A percentile compares a stretch with the other conserved stretches of the same genome.
Evolutionary conservation across 495 filamentous ascomycete species (phyloP).

Genomic region (Cercophora samala): DNA sequence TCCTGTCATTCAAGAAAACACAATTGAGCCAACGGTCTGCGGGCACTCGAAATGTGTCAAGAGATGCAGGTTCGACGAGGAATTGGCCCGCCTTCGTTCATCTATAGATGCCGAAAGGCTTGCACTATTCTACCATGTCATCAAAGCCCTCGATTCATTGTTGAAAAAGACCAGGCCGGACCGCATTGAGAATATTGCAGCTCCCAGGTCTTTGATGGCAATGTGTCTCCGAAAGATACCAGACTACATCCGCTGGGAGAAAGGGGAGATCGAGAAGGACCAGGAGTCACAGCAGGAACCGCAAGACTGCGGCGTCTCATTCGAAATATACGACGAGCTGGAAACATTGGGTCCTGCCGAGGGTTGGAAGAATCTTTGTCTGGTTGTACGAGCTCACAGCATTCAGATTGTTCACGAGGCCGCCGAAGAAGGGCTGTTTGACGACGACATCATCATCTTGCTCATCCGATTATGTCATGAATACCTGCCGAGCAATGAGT

Average conservation of each 20-base stretch:
- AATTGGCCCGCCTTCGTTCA: conserved; percentile 18
- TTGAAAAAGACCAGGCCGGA: conserved; percentile 41
- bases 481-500: conserved; percentile 39
- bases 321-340: conserved; percentile 62
- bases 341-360: conserved; percentile 55
- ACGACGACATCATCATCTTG: conserved; percentile 36
- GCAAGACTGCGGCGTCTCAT: conserved; percentile 37
- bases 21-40: conserved; percentile 9
- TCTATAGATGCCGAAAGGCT: conserved; percentile 11
- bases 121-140: conserved; percentile 35
- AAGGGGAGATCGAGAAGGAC: conserved; percentile 49
- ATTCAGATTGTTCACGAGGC: conserved; percentile 54
- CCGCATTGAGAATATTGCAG: conserved; percentile 14
- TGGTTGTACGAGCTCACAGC: conserved; percentile 66
- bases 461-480: conserved; percentile 44
- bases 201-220: conserved; percentile 54
- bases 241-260: conserved; percentile 55
- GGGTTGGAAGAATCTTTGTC: conserved; percentile 65
- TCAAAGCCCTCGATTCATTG: conserved; percentile 47
- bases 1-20: background rate
- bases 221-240: conserved; percentile 63
- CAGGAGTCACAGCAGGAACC: conserved; percentile 44
- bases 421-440: conserved; percentile 47
- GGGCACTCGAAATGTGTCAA: conserved; percentile 11
- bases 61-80: conserved; percentile 22